Percentiles rank a stretch among this genome's conserved stretches.
Conservation (phyloP, 1,139 yeast species). For the Magnusiomyces sp. region DNA sequence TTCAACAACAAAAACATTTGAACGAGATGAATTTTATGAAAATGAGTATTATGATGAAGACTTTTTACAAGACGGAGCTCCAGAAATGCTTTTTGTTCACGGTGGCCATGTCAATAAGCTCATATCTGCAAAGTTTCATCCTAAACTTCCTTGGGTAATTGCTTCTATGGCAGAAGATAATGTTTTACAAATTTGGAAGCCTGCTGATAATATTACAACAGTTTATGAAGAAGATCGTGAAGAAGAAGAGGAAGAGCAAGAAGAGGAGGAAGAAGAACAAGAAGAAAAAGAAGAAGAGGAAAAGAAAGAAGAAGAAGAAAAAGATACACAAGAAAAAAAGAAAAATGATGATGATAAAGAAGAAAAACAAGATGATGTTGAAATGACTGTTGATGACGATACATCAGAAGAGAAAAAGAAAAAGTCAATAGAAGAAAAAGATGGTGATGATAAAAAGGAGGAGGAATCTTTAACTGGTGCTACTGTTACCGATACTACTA, state of each 20-base stretch:
- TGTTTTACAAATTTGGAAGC: conserved; percentile 75
- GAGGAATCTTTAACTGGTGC: too few species aligned
- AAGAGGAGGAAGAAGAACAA: conserved; percentile 10
- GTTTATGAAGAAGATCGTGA: conserved; percentile 34
- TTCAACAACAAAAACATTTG: too few species aligned
- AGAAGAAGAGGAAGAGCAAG: conserved; percentile 31
- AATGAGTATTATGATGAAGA: too few species aligned
- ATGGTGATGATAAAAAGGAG: too few species aligned
- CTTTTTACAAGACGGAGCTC: conserved; percentile 29
- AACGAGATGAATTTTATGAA: too few species aligned
- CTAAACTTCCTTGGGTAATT: conserved; percentile 66
- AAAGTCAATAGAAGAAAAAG: too few species aligned
- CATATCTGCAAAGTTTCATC: conserved; percentile 82
- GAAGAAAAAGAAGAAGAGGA: background rate
- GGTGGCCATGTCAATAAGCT: conserved; percentile 89
- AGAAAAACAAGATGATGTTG: background rate
- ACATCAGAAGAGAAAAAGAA: too few species aligned
- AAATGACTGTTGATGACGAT: background rate
- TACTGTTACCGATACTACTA: too few species aligned
- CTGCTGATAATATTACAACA: conserved; percentile 30
- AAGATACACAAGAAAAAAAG: too few species aligned
- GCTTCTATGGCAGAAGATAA: conserved; percentile 83
- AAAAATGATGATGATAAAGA: background rate
- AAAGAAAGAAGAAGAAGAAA: background rate
- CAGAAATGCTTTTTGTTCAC: conserved; percentile 57